Conservation (phyloP, 768 basidiomycete genomes). For the Exidia glandulosa region DNA sequence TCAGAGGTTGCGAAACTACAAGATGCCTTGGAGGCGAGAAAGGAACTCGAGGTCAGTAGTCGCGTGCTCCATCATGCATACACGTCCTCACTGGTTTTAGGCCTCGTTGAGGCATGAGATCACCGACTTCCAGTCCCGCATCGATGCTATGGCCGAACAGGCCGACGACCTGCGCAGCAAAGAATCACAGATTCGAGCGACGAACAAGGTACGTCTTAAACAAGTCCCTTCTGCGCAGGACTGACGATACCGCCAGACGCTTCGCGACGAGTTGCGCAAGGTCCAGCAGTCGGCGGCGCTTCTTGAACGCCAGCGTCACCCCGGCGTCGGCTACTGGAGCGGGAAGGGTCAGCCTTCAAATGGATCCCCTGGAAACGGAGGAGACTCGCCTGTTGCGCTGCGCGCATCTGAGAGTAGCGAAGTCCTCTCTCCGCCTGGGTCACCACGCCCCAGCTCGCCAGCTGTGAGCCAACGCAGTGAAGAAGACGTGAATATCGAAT, state of each 20-base stretch:
- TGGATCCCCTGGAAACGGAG: background rate
- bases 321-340: constrained; percentile 89
- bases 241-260: constrained; percentile 37
- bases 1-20: constrained; percentile 22
- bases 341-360: background rate
- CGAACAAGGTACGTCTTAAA: constrained; percentile 66
- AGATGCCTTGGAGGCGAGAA: constrained; percentile 33
- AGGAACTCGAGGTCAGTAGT: constrained; percentile 53
- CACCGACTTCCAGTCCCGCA: constrained; percentile 37
- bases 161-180: constrained; percentile 51
- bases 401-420: background rate
- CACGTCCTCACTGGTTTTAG: constrained; percentile 18
- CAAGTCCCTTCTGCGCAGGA: background rate
- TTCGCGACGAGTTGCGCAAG: constrained; percentile 91
- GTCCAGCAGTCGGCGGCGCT: constrained; percentile 88
- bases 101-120: constrained; percentile 32
- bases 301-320: constrained; percentile 82
- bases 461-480: constrained; percentile 29
- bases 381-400: background rate
- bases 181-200: constrained; percentile 55
- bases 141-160: constrained; percentile 47
- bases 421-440: background rate
- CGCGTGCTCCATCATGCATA: background rate
- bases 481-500: constrained; percentile 92
- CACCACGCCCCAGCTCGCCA: constrained; percentile 20